Conservation (phyloP, 1,284 basidiomycete species). For the Cryptococcus floricola region DNA sequence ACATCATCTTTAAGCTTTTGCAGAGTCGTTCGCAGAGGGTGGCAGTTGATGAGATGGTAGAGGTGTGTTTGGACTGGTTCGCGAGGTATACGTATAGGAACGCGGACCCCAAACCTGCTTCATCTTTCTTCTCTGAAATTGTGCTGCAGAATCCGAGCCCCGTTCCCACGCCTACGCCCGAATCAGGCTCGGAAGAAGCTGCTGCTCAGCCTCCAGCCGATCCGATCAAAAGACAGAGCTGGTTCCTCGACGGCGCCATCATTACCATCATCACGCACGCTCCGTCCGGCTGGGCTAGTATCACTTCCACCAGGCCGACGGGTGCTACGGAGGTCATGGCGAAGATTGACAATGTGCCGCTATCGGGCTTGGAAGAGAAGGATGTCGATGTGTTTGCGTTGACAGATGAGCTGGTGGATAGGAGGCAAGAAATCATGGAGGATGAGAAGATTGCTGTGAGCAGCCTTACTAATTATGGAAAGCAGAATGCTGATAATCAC, state of each 20-base stretch:
- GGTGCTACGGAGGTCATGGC: conserved; percentile 82
- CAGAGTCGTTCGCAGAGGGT: conserved; percentile 77
- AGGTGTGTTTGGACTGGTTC: conserved; percentile 98
- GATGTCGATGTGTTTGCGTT: conserved; percentile 68
- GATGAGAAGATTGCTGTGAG: conserved; percentile 4
- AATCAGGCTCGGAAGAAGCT: conserved; percentile 16
- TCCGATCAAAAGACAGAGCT: conserved; percentile 58
- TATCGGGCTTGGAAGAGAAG: conserved; percentile 75
- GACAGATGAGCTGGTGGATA: conserved; percentile 69
- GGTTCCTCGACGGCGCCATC: conserved; percentile 82
- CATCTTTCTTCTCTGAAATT: conserved; percentile 69
- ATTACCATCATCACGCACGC: conserved; percentile 75
- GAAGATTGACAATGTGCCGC: conserved; percentile 82
- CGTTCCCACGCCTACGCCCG: neutral
- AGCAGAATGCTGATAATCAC: too few species aligned
- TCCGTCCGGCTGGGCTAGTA: conserved; percentile 83
- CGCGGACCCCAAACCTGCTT: conserved; percentile 83
- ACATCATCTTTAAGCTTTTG: conserved; percentile 82
- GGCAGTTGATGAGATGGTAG: conserved; percentile 80
- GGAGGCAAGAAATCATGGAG: conserved; percentile 52
- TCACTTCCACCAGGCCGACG: conserved; percentile 80
- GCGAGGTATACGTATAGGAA: conserved; percentile 92
- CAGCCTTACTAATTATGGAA: neutral
- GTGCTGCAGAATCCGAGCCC: conserved; percentile 45
- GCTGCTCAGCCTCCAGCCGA: neutral